phyloP scores from a whole-genome alignment of 2,329 filamentous ascomycete genomes.

The Verticillium isaacii region DNA sequence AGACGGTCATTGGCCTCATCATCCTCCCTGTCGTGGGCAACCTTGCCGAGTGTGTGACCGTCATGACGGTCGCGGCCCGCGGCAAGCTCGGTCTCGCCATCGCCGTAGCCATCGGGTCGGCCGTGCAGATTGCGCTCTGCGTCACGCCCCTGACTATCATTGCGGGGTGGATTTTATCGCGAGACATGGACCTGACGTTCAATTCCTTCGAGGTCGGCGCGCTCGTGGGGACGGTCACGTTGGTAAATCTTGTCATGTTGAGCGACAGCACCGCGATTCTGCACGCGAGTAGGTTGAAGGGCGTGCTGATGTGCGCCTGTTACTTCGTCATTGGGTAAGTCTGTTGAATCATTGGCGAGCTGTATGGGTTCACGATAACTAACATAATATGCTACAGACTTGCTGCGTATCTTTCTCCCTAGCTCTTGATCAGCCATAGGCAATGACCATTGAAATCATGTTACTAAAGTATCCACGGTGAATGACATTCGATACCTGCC shows the following conservation, averaged over 20 bases:
- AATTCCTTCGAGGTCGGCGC: constrained; percentile 71
- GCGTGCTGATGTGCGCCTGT: constrained; percentile 48
- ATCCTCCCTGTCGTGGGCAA: constrained; percentile 60
- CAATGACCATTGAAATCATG: too few relatives aligned
- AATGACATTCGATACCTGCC: too few relatives aligned
- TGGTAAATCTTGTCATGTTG: constrained; percentile 72
- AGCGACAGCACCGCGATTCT: constrained; percentile 68
- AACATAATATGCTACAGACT: too few relatives aligned
- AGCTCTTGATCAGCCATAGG: not conserved
- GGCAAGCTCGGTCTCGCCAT: constrained; percentile 60
- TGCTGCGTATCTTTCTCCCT: too few relatives aligned
- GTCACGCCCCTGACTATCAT: constrained; percentile 57
- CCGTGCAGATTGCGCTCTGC: constrained; percentile 58
- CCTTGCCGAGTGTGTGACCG: constrained; percentile 58
- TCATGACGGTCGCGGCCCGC: constrained; percentile 52
- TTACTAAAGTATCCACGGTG: too few relatives aligned
- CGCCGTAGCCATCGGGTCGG: constrained; percentile 54
- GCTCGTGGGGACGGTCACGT: constrained; percentile 64
- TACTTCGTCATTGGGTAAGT: constrained; percentile 45
- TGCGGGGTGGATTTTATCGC: constrained; percentile 51
- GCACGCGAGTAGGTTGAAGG: constrained; percentile 40
- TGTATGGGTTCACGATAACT: too few relatives aligned
- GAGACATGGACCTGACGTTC: constrained; percentile 61
- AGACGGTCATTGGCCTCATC: constrained; percentile 56
- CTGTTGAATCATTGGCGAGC: too few relatives aligned